Base-by-base conservation (phyloP, 83 land plant genomes). In the Picea engelmannii region DNA sequence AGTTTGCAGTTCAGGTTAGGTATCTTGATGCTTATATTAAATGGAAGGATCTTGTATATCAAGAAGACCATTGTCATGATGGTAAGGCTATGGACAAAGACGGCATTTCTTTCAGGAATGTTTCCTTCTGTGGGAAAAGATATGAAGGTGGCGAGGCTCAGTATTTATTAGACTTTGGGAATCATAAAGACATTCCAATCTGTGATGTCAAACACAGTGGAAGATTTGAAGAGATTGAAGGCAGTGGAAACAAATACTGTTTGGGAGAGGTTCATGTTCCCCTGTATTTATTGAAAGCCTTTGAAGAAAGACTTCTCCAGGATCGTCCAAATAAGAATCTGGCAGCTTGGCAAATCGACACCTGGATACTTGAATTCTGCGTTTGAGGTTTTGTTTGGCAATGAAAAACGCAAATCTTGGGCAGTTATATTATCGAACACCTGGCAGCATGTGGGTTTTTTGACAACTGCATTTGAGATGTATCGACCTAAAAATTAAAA, bases 101-200 rank as follows among this genome's bases (percentile, higher is more conserved):
- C 52, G 52, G 2, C 6, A 9, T 17, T 70, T 42, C 78, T 38
- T 89, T 89, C 59, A 88, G 82, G 81, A 84, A 89, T 15, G 87
- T 80, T 6, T 79, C 70, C 35, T 69, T 92, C 12, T 90, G 92
- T 3, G 82, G 83, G 70, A 92, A 89, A 77, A 65, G 76, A 60
- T 23, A 82, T 8, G 88, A 89, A n/a, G 88, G 86, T 10, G 42
- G 78, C 16, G 40, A 80, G 4, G 79, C 80, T 11, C 86, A 86
- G 63, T 92, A 89, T 89, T 83, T 92, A 65, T 80, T 92, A 73
- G 31, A 27, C 31, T 92, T 92, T 86, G 94, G 91, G 2, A 92
- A 85, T 49, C 87, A 88, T 52, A 83, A 78, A 83, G 31, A 21
- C 52, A 85, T 92, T 58, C 92, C 92, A 49, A 82, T 86, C 21